A percentile compares a stretch with the other conserved stretches of the same genome.
Evolutionary conservation across 345 rosid species (phyloP).

Genomic region (Brassica juncea): DNA sequence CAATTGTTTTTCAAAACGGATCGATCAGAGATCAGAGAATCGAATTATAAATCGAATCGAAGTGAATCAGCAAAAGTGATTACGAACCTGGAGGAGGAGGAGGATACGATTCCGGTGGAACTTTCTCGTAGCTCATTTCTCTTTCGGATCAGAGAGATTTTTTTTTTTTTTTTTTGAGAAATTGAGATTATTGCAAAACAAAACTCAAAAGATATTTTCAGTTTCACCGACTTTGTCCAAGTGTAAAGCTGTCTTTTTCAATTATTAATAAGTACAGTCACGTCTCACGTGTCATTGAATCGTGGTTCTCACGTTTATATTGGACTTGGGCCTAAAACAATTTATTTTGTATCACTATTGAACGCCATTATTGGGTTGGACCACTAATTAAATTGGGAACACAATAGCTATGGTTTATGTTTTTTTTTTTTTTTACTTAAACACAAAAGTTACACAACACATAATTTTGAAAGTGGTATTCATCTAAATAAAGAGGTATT

Average conservation of each 20-base stretch:
- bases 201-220: background rate
- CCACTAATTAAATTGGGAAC: too few relatives aligned
- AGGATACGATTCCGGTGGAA: conserved; percentile 56
- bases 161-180: background rate
- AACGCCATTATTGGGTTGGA: too few relatives aligned
- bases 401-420: too few relatives aligned
- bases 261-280: background rate
- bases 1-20: background rate
- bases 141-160: background rate
- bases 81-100: conserved; percentile 60
- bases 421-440: too few relatives aligned
- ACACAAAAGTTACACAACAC: too few relatives aligned
- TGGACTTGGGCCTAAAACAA: background rate
- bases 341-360: too few relatives aligned
- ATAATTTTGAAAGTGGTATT: too few relatives aligned
- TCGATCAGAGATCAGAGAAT: background rate
- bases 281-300: background rate
- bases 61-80: background rate
- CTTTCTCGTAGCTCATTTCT: conserved; percentile 66
- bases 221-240: background rate
- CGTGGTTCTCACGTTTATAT: background rate
- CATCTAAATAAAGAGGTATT: too few relatives aligned
- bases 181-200: background rate
- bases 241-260: background rate
- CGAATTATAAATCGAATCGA: background rate